These are phyloP conservation scores for Ceratobasidium sp. DNA, from an alignment of 1,284 basidiomycete genomes.

Conservation along the genomic window DNA sequence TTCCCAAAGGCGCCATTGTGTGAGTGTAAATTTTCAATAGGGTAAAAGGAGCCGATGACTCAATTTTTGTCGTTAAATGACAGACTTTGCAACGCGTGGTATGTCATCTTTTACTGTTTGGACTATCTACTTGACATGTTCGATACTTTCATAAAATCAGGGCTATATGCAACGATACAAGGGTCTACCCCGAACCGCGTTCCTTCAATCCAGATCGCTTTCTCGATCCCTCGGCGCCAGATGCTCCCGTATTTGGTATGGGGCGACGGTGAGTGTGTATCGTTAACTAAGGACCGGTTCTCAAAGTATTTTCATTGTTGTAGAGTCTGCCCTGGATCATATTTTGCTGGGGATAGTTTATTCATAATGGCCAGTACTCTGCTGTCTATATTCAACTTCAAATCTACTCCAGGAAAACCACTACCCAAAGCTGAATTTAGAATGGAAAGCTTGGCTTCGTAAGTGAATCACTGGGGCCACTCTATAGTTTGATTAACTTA, in stretches of 20 bases:
- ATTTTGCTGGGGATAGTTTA: slow-evolving; percentile 45
- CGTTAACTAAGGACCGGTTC: no score
- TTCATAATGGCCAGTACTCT: slow-evolving; percentile 43
- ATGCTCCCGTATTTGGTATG: not conserved
- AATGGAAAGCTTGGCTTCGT: no score
- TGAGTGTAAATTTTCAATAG: slow-evolving; percentile 33
- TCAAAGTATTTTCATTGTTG: not conserved
- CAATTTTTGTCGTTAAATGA: no score
- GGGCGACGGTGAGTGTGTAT: not conserved
- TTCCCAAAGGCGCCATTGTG: slow-evolving; percentile 41
- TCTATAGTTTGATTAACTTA: no score
- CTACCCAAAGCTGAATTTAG: not conserved
- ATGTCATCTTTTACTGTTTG: no score
- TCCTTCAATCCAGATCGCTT: slow-evolving; percentile 45
- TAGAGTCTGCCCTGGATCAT: slow-evolving; percentile 44
- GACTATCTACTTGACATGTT: no score
- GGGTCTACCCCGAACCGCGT: slow-evolving; percentile 41
- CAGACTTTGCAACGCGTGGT: slow-evolving; percentile 20
- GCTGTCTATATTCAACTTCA: slow-evolving; percentile 44
- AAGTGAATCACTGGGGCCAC: no score
- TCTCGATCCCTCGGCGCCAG: slow-evolving; percentile 27
- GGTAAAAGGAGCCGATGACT: not conserved
- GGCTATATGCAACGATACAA: slow-evolving; percentile 37
- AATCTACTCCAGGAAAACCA: not conserved
- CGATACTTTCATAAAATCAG: no score